These are phyloP conservation scores for Plenodomus lindquistii DNA, from an alignment of 2,329 filamentous ascomycete species.

Conservation along the genomic window DNA sequence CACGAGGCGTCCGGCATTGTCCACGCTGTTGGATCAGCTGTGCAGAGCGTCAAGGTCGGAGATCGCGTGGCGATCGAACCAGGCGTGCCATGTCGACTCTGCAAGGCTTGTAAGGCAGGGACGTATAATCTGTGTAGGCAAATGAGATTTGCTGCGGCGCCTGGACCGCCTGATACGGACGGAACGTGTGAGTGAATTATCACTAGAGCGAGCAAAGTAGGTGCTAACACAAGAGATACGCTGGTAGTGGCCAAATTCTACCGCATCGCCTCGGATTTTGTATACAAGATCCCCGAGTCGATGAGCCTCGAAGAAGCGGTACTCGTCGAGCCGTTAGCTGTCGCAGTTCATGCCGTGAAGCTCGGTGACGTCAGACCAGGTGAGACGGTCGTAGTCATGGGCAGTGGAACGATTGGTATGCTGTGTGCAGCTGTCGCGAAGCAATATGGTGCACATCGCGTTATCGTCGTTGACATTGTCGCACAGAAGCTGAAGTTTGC, in stretches of 20 bases:
- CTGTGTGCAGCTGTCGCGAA: slow-evolving; percentile 76
- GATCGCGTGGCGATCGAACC: slow-evolving; percentile 93
- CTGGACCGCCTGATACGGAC: slow-evolving; percentile 71
- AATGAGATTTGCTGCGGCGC: slow-evolving; percentile 85
- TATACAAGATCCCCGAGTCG: slow-evolving; percentile 80
- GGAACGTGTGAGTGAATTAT: slow-evolving; percentile 50
- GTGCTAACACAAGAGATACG: too few relatives aligned
- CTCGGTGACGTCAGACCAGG: slow-evolving; percentile 77
- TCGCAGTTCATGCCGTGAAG: slow-evolving; percentile 83
- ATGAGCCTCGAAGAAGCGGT: slow-evolving; percentile 90
- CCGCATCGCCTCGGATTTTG: slow-evolving; percentile 87
- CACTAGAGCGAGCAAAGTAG: too few relatives aligned
- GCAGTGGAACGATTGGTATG: slow-evolving; percentile 88
- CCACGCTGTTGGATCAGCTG: slow-evolving; percentile 76
- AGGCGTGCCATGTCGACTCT: slow-evolving; percentile 84
- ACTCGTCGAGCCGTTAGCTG: slow-evolving; percentile 83
- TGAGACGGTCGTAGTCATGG: slow-evolving; percentile 84
- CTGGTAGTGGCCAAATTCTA: slow-evolving; percentile 73
- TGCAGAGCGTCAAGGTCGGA: slow-evolving; percentile 74
- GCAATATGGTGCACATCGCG: slow-evolving; percentile 71
- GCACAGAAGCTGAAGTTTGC: slow-evolving; percentile 81
- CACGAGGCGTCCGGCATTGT: slow-evolving; percentile 87
- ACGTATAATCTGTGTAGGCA: slow-evolving; percentile 89
- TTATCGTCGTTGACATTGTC: slow-evolving; percentile 91
- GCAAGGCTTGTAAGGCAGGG: slow-evolving; percentile 84